Base-by-base conservation (phyloP, 768 basidiomycete genomes). In the Naematelia encephala region DNA sequence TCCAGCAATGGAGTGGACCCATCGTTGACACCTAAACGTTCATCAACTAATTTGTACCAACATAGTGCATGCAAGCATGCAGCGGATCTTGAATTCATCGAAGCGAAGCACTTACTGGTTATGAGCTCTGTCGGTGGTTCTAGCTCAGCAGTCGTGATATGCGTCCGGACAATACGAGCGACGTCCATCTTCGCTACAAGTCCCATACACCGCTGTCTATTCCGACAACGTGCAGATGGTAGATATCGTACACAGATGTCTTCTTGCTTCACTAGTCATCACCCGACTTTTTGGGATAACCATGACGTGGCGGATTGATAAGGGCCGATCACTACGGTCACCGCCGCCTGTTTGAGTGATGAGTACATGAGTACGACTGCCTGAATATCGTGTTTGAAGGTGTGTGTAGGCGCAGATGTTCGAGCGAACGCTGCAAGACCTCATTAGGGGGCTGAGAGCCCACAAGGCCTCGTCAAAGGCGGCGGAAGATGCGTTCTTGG, bases 391-490 rank as follows among this genome's bases (percentile, higher is more conserved):
- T n/a, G n/a, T n/a, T n/a, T n/a, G n/a, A n/a, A 39, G 34, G 16
- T 8, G 34, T 39, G 8, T 8, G 8, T 39, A 16, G 16, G 34
- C 34, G 34, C 43, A 29, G 48, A 97, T 96, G 93, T 96, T 91
- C 89, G 93, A 97, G 81, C 84, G 92, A 54, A 94, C 91, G 4
- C 83, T 97, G 8, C 90, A 94, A 72, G 92, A 94, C 79, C 87
- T 96, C 70, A 91, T 96, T 72, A 85, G 94, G 66, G 96, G 93
- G 47, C 82, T 99, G 61, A 86, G 96, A 52, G 90, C 93, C 19
- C 93, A 93, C 82, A 96, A 93, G 82, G 81, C 85, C 70, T 89
- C 87, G 75, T 96, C 97, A 77, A 90, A 98, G 66, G 85, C 87
- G 0, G 87, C 88, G 68, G 91, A 91, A 54, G 76, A 77, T 64